Conservation (phyloP, 2,329 filamentous ascomycete genomes). For the Gnomoniopsis sp. region DNA sequence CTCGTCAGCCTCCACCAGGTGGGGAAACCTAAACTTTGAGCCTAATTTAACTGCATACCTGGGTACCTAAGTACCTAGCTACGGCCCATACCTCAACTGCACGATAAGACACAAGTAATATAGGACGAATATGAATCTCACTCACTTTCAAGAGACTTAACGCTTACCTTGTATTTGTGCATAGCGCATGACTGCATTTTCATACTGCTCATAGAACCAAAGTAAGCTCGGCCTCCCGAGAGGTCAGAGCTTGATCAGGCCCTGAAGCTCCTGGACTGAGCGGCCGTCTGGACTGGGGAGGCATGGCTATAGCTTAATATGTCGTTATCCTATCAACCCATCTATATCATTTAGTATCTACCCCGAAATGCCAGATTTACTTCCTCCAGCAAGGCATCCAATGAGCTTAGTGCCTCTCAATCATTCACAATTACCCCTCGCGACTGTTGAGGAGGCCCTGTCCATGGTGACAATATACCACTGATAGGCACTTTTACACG, state of each 20-base stretch:
- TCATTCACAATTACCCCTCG: not conserved
- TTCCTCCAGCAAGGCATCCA: not conserved
- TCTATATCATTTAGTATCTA: not conserved
- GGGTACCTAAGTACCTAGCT: too few species aligned
- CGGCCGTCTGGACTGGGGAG: not conserved
- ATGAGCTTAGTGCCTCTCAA: not conserved
- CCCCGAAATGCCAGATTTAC: not conserved
- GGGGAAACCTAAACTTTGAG: not conserved
- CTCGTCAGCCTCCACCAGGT: not conserved
- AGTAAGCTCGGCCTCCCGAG: not conserved
- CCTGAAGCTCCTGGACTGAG: not conserved
- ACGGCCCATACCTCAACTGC: not conserved
- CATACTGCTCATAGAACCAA: not conserved
- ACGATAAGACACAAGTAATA: not conserved
- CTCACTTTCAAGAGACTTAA: not conserved
- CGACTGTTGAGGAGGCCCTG: not conserved
- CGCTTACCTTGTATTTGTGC: not conserved
- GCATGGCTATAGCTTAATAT: not conserved
- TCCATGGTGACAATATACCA: not conserved
- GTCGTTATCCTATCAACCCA: not conserved
- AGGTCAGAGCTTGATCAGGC: not conserved
- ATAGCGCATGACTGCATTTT: not conserved
- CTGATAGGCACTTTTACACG: not conserved
- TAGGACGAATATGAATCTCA: not conserved
- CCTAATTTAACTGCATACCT: constrained; percentile 4